Evolutionary conservation across 352 stramenopile species (phyloP).

Genomic region (Pilasporangium apinafurcum): DNA sequence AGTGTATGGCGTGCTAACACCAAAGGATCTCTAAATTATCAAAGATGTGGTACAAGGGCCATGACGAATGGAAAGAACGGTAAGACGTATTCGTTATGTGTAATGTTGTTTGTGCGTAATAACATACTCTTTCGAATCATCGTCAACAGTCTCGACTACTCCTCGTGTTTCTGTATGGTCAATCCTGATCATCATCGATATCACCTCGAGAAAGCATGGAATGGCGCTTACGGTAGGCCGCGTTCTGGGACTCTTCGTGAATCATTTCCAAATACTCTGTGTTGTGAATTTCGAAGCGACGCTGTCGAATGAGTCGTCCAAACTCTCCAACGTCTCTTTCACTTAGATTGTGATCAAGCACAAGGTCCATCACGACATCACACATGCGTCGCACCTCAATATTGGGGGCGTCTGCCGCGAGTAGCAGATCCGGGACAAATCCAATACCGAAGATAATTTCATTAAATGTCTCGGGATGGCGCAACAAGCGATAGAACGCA

Average conservation of each 20-base stretch:
- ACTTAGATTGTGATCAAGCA: slow-evolving; percentile 73
- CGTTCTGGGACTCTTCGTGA: slow-evolving; percentile 43
- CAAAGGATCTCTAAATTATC: slow-evolving; percentile 15
- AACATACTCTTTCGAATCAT: too few species aligned
- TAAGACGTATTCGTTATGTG: too few species aligned
- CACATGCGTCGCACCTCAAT: slow-evolving; percentile 84
- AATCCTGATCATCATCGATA: too few species aligned
- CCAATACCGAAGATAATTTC: slow-evolving; percentile 69
- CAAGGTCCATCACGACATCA: slow-evolving; percentile 81
- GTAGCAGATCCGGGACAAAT: slow-evolving; percentile 71
- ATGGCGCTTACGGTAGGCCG: slow-evolving; percentile 7
- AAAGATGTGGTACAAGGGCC: not conserved
- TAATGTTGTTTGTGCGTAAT: too few species aligned
- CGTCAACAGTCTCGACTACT: too few species aligned
- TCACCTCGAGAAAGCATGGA: too few species aligned
- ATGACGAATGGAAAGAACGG: too few species aligned
- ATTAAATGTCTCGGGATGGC: slow-evolving; percentile 71
- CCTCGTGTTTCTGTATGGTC: too few species aligned
- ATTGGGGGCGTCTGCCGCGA: slow-evolving; percentile 68
- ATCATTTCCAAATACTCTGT: slow-evolving; percentile 85
- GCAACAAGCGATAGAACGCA: slow-evolving; percentile 72
- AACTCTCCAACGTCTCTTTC: slow-evolving; percentile 62
- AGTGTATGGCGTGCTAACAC: slow-evolving; percentile 57
- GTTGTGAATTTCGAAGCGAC: slow-evolving; percentile 85
- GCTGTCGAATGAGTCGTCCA: slow-evolving; percentile 69